Conservation (phyloP, 2,329 filamentous ascomycete species). For the Apiospora phragmitis region DNA sequence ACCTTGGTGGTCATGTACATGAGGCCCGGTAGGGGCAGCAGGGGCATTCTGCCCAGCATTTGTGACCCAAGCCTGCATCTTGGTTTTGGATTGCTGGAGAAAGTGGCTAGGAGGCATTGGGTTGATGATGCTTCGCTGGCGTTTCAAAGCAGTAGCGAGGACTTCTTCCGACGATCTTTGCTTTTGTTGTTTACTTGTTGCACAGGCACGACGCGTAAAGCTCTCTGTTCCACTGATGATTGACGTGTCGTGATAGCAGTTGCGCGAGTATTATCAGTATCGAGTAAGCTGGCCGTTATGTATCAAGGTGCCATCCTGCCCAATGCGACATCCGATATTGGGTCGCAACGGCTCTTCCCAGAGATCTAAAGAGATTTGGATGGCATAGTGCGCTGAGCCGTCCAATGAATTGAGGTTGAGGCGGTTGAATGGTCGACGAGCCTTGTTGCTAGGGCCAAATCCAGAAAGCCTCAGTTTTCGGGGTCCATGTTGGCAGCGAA, state of each 20-base stretch:
- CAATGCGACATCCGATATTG: conserved; percentile 28
- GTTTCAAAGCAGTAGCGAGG: background rate
- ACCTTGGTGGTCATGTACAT: conserved; percentile 24
- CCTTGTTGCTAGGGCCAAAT: background rate
- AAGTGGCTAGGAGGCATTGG: conserved; percentile 32
- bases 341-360: conserved; percentile 27
- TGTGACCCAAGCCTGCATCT: conserved; percentile 36
- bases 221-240: conserved; percentile 12
- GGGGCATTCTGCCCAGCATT: conserved; percentile 27
- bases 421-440: background rate
- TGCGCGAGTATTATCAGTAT: conserved; percentile 19
- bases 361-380: conserved; percentile 18
- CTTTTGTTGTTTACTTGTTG: conserved; percentile 8
- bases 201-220: background rate
- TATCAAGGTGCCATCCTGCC: conserved; percentile 31
- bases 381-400: conserved; percentile 16
- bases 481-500: background rate
- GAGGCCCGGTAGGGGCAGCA: conserved; percentile 22
- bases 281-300: conserved; percentile 26
- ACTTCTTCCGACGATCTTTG: conserved; percentile 2
- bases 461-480: background rate
- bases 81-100: conserved; percentile 32
- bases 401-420: conserved; percentile 23
- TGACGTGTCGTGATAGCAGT: conserved; percentile 13
- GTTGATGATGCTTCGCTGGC: conserved; percentile 16